These are phyloP conservation scores for Hypoxylon intermedium DNA, from an alignment of 495 filamentous ascomycete genomes.

Conservation along the genomic window DNA sequence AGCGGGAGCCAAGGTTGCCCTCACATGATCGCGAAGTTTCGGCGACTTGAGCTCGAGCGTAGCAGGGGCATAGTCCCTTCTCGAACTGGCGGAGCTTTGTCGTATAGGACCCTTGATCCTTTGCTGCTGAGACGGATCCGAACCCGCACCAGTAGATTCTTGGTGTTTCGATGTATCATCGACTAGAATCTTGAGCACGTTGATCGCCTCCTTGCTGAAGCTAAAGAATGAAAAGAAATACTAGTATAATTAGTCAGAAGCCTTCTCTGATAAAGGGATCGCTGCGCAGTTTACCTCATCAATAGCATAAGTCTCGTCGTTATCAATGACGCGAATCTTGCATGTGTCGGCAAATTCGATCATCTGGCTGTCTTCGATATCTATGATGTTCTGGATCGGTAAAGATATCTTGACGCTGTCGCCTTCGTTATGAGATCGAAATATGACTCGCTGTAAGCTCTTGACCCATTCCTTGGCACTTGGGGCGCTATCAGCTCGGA, in stretches of 20 bases:
- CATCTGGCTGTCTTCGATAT: constrained; percentile 90
- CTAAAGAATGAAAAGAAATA: constrained; percentile 98
- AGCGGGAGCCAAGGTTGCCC: constrained; percentile 66
- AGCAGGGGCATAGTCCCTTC: constrained; percentile 35
- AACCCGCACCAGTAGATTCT: constrained; percentile 32
- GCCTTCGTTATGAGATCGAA: constrained; percentile 93
- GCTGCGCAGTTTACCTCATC: constrained; percentile 74
- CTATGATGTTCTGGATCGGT: constrained; percentile 86
- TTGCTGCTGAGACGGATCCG: constrained; percentile 14
- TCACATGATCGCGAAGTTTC: constrained; percentile 67
- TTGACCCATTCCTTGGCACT: constrained; percentile 99
- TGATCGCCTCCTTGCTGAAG: constrained; percentile 83
- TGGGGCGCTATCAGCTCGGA: constrained; percentile 84
- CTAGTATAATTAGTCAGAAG: constrained; percentile 54
- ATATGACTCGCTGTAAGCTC: constrained; percentile 90
- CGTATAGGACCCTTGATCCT: constrained; percentile 7
- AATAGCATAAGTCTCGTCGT: constrained; percentile 89
- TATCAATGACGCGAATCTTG: constrained; percentile 90
- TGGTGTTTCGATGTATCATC: constrained; percentile 66
- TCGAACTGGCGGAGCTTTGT: constrained; percentile 22
- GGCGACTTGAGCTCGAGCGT: constrained; percentile 50
- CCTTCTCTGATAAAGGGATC: neutral
- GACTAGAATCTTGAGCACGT: constrained; percentile 76
- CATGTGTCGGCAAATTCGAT: constrained; percentile 92
- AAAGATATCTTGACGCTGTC: constrained; percentile 96